phyloP scores from a whole-genome alignment of 2,329 filamentous ascomycete species.

The Neopestalotiopsis rosae region DNA sequence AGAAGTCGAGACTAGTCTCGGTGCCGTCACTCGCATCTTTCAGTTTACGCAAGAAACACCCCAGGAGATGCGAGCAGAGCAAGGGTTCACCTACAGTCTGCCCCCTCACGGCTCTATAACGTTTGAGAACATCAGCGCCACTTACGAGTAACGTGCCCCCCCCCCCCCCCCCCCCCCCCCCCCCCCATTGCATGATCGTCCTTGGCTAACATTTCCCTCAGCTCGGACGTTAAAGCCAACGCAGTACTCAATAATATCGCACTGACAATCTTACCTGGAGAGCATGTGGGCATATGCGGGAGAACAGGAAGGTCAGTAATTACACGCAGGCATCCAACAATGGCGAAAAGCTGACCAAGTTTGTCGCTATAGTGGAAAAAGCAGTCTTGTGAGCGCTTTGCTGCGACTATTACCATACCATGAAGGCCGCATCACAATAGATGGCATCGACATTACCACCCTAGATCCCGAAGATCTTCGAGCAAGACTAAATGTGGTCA shows the following conservation, averaged over 20 bases:
- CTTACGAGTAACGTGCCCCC: neutral
- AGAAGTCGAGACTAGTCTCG: constrained; percentile 32
- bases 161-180: too few species aligned
- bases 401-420: constrained; percentile 36
- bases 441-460: constrained; percentile 38
- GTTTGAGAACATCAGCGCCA: neutral
- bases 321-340: too few species aligned
- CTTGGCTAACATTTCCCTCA: neutral
- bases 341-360: neutral
- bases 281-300: constrained; percentile 12
- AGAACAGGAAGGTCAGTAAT: constrained; percentile 14
- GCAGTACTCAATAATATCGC: constrained; percentile 13
- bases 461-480: constrained; percentile 45
- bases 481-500: constrained; percentile 53
- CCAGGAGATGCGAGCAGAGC: neutral
- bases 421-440: constrained; percentile 34
- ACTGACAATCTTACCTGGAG: neutral
- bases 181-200: too few species aligned
- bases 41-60: constrained; percentile 13
- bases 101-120: neutral
- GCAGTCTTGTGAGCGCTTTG: constrained; percentile 45
- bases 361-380: constrained; percentile 45
- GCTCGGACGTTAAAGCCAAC: neutral
- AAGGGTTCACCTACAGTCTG: neutral
- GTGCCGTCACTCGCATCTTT: constrained; percentile 29